Evolutionary conservation across 441 rosid genomes (phyloP).

Genomic region (Cnidoscolus chayamansa): DNA sequence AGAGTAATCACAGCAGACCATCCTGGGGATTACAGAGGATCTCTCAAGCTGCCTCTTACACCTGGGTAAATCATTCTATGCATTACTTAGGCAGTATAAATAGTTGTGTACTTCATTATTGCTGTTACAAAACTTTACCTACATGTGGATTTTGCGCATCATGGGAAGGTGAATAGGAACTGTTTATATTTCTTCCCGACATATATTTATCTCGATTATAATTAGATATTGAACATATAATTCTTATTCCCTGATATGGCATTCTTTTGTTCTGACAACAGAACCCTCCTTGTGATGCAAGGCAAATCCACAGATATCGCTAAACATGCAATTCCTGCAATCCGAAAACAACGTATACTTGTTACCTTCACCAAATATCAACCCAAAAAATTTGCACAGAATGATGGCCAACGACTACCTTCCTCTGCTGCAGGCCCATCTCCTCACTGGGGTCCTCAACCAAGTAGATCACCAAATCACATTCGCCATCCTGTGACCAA

Average conservation of each 20-base stretch:
- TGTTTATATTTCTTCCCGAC: neutral
- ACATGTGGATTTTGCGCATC: neutral
- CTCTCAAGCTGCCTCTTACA: conserved; percentile 67
- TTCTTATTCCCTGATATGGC: conserved; percentile 17
- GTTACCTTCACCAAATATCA: conserved; percentile 68
- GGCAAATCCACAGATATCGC: conserved; percentile 75
- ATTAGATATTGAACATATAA: neutral
- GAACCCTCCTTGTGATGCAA: conserved; percentile 70
- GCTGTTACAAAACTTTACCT: neutral
- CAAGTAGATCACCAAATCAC: conserved; percentile 52
- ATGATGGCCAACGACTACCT: conserved; percentile 37
- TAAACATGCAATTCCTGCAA: conserved; percentile 67
- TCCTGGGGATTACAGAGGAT: conserved; percentile 77
- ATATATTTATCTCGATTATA: neutral
- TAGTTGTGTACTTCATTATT: too few relatives aligned
- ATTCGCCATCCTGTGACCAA: conserved; percentile 52
- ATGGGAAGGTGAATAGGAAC: neutral
- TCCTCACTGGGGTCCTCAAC: conserved; percentile 58
- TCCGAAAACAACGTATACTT: conserved; percentile 65
- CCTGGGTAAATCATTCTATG: conserved; percentile 60
- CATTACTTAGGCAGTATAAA: neutral
- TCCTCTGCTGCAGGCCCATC: conserved; percentile 33
- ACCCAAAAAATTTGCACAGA: conserved; percentile 40
- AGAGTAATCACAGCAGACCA: conserved; percentile 51
- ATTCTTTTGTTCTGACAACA: conserved; percentile 27